Evolutionary conservation across 495 filamentous ascomycete genomes (phyloP).

Genomic region (Lineolata rhizophorae): DNA sequence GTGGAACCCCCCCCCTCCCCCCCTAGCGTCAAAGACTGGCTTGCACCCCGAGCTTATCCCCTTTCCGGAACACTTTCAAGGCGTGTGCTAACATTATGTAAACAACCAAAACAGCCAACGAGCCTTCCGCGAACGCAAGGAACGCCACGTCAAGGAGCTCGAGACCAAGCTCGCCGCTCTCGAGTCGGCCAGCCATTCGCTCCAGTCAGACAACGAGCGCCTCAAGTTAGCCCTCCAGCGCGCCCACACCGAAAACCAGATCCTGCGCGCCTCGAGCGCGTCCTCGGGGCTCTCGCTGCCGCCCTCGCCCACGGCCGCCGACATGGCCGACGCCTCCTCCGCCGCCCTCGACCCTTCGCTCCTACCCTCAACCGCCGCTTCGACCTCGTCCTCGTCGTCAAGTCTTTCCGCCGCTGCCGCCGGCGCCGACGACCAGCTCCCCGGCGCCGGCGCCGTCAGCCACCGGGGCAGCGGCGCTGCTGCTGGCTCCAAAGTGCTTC

Average conservation of each 20-base stretch:
- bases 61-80: neutral
- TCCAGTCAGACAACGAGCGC: constrained; percentile 59
- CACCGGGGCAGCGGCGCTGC: neutral
- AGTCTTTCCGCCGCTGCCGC: neutral
- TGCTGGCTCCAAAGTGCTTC: constrained; percentile 30
- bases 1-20: constrained; percentile 3
- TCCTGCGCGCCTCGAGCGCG: constrained; percentile 57
- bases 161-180: constrained; percentile 65
- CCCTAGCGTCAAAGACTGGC: too few species aligned
- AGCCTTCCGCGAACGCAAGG: constrained; percentile 92
- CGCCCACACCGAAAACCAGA: constrained; percentile 77
- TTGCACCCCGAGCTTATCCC: neutral
- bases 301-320: neutral
- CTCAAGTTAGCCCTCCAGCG: constrained; percentile 62
- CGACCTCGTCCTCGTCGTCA: neutral
- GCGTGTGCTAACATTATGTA: constrained; percentile 4
- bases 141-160: constrained; percentile 78
- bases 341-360: too few species aligned
- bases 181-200: constrained; percentile 30
- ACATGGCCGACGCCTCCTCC: neutral
- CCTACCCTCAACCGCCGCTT: neutral
- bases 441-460: neutral
- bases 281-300: constrained; percentile 4
- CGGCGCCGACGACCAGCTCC: neutral
- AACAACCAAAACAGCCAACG: constrained; percentile 45